phyloP scores from a whole-genome alignment of 495 filamentous ascomycete genomes.

The Penicillium silybi region DNA sequence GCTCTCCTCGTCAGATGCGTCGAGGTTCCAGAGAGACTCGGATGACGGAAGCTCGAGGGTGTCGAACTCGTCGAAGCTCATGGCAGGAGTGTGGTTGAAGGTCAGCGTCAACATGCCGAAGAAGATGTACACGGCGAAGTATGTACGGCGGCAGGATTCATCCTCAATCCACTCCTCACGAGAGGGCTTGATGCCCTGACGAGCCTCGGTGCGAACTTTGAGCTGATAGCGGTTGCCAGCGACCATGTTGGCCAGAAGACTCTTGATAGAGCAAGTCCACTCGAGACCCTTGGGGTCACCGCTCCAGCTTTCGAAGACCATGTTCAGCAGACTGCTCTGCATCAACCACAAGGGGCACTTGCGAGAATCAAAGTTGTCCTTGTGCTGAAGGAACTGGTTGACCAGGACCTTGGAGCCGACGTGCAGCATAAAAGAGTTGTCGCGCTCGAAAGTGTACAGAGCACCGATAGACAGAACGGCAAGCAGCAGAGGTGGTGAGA shows the following conservation, averaged over 20 bases:
- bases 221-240: slow-evolving; percentile 95
- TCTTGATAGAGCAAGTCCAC: slow-evolving; percentile 98
- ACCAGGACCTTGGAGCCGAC: slow-evolving; percentile 95
- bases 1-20: slow-evolving; percentile 68
- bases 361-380: slow-evolving; percentile 97
- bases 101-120: slow-evolving; percentile 93
- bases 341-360: slow-evolving; percentile 98
- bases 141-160: slow-evolving; percentile 92
- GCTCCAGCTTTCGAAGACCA: slow-evolving; percentile 99
- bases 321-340: slow-evolving; percentile 93
- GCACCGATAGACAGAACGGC: slow-evolving; percentile 95
- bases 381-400: slow-evolving; percentile 94
- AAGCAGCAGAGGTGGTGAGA: slow-evolving; percentile 77
- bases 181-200: slow-evolving; percentile 69
- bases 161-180: slow-evolving; percentile 96
- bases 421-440: slow-evolving; percentile 94
- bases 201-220: slow-evolving; percentile 84
- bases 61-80: slow-evolving; percentile 98
- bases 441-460: slow-evolving; percentile 93
- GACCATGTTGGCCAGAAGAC: slow-evolving; percentile 96
- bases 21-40: slow-evolving; percentile 91
- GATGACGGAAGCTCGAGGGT: slow-evolving; percentile 87
- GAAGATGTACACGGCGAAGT: slow-evolving; percentile 99
- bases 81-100: slow-evolving; percentile 95
- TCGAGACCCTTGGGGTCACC: slow-evolving; percentile 96